These are phyloP conservation scores for Fusarium sp. DNA, from an alignment of 2,329 filamentous ascomycete genomes.

Conservation along the genomic window DNA sequence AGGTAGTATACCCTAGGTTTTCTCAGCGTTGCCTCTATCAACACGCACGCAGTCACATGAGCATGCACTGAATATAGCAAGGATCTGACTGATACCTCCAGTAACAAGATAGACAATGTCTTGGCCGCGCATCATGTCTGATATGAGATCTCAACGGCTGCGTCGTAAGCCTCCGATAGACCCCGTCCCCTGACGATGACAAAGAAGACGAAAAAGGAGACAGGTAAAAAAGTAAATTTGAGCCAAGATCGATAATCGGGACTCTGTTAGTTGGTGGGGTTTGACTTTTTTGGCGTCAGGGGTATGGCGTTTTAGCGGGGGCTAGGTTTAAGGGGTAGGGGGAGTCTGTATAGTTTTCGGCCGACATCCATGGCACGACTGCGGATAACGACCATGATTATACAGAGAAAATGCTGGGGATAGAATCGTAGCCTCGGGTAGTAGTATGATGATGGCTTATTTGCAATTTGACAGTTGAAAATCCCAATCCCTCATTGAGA, in stretches of 20 bases:
- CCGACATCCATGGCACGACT: slow-evolving; percentile 11
- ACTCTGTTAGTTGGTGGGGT: slow-evolving; percentile 21
- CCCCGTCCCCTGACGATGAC: background rate
- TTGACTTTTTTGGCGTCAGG: slow-evolving; percentile 34
- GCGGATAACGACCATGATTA: background rate
- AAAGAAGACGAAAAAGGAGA: slow-evolving; percentile 18
- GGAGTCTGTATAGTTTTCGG: slow-evolving; percentile 21
- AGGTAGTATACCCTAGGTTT: background rate
- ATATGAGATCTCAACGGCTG: slow-evolving; percentile 16
- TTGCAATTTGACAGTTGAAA: background rate
- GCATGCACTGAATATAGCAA: background rate
- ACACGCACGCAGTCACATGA: background rate
- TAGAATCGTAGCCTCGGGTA: background rate
- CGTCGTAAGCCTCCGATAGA: slow-evolving; percentile 1
- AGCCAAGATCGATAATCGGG: slow-evolving; percentile 32
- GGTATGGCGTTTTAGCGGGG: slow-evolving; percentile 27
- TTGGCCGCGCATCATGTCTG: background rate
- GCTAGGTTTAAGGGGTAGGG: slow-evolving; percentile 23
- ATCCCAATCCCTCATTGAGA: background rate
- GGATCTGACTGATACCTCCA: background rate
- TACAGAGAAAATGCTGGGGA: background rate
- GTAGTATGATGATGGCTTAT: no score
- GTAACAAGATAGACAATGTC: slow-evolving; percentile 1
- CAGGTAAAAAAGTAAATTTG: slow-evolving; percentile 28
- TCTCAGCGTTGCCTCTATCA: background rate